phyloP scores from a whole-genome alignment of 2,329 filamentous ascomycete species.

The Onygenales sp. region DNA sequence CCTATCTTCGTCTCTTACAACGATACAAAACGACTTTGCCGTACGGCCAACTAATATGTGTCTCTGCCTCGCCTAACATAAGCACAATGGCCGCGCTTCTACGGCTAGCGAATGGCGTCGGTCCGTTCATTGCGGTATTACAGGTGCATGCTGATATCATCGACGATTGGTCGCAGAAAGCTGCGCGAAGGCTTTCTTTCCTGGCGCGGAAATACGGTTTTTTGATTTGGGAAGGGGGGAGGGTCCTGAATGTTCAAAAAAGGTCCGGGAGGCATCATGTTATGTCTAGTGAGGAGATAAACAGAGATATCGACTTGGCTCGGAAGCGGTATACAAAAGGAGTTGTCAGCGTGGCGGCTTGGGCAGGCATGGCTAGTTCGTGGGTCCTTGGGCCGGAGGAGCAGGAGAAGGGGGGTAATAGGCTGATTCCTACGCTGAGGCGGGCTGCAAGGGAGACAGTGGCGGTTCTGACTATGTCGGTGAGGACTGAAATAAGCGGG shows the following conservation, averaged over 20 bases:
- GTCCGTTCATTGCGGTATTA: conserved; percentile 51
- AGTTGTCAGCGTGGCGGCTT: conserved; percentile 26
- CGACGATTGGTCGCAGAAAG: conserved; percentile 50
- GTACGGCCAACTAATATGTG: conserved; percentile 28
- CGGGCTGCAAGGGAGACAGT: conserved; percentile 33
- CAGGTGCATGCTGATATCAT: conserved; percentile 56
- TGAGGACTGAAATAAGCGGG: conserved; percentile 31
- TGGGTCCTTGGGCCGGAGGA: conserved; percentile 28
- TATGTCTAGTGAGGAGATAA: conserved; percentile 22
- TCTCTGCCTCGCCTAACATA: conserved; percentile 49
- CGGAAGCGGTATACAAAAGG: conserved; percentile 32
- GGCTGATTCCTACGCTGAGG: conserved; percentile 33
- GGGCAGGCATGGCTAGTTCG: conserved; percentile 29
- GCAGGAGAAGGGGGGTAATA: conserved; percentile 29
- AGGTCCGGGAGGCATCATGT: conserved; percentile 21
- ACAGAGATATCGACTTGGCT: conserved; percentile 24
- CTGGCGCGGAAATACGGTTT: conserved; percentile 29
- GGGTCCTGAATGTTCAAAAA: conserved; percentile 27
- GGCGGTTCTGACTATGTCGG: conserved; percentile 27
- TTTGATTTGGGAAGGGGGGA: conserved; percentile 32
- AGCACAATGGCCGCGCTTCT: conserved; percentile 47
- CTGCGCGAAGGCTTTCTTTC: conserved; percentile 31
- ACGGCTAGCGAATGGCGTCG: conserved; percentile 47
- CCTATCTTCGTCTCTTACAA: conserved; percentile 27
- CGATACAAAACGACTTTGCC: conserved; percentile 27